Base-by-base conservation (phyloP, 371 early-diverging fungal genomes). In the Entomophthora muscae region DNA sequence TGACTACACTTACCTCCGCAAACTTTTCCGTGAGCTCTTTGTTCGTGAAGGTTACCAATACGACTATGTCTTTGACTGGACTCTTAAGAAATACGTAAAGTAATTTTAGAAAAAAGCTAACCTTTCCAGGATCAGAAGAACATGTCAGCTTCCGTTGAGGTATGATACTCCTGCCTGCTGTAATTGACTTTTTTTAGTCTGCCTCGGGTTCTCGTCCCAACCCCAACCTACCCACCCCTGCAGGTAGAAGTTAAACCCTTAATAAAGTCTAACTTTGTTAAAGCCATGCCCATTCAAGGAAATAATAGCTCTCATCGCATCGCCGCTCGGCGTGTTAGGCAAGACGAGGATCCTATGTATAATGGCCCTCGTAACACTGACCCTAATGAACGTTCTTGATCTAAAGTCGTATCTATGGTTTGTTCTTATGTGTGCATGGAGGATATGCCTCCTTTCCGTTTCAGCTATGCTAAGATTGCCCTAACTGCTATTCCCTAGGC, bases 21-120 rank as follows among this genome's bases (percentile, higher is more conserved):
- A 94, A 64, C 74, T 99, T 17, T 97, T 99, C 78, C 79, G 95
- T 64, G 93, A 93, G 69, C 77, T 98, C 53, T 91, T 99, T 78
- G 82, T 91, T 32, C 84, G 94, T 60, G 94, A 95, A 72, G 93
- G 91, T 28, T 92, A 79, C 72, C 85, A 85, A 69, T 95, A 95
- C 71, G 98, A 98, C 74, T 94, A 95, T 76, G 87, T 95, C 26
- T 98, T 95, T 75, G 98, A 98, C 77, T 98, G 98, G 98, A 91
- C 85, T 28, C 31, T 58, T 21, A 58, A 32, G 30, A 58, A 58
- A 58, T 58, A 58, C 31, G 59, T 58, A 58, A 58, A 17, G 17
- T 42, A 10, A 10, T 17, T 5, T 17, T 42, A 42, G 5, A 10
- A 10, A 10, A 10, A 42, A 42, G 5, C 17, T 42, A 42, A 42